Evolutionary conservation across 805 yeast species (phyloP).

Genomic region (Naumovozyma baii): DNA sequence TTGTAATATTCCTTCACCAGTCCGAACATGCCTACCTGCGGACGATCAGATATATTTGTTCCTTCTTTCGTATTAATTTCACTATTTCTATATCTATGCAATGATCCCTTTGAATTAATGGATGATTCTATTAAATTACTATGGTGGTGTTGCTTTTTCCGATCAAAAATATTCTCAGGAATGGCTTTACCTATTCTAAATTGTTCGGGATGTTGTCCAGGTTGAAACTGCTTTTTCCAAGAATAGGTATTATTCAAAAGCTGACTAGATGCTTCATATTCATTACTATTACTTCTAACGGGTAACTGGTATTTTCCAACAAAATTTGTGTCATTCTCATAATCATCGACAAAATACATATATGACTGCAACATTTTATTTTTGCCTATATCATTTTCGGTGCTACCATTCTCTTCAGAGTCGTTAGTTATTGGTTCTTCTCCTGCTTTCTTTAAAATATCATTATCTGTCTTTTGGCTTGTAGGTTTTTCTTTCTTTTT

Average conservation of each 20-base stretch:
- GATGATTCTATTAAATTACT: background rate
- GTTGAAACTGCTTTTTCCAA: constrained; percentile 29
- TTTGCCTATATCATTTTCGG: constrained; percentile 31
- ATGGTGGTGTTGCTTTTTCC: background rate
- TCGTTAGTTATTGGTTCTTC: constrained; percentile 5
- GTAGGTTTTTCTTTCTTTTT: constrained; percentile 7
- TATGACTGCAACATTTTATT: constrained; percentile 92
- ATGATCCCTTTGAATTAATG: background rate
- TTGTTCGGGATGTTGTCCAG: constrained; percentile 24
- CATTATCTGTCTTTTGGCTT: constrained; percentile 3
- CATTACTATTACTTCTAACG: constrained; percentile 3
- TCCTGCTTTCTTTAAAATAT: constrained; percentile 9
- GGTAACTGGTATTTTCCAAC: constrained; percentile 28
- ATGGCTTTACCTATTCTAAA: constrained; percentile 12
- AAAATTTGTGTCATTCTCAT: constrained; percentile 41
- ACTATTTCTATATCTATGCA: background rate
- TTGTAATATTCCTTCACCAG: constrained; percentile 73
- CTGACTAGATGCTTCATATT: constrained; percentile 1
- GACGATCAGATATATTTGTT: background rate
- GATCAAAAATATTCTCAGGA: background rate
- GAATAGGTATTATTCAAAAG: constrained; percentile 19
- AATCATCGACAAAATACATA: constrained; percentile 77
- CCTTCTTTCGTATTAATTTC: background rate
- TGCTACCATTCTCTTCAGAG: background rate
- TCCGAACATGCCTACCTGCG: constrained; percentile 53